Conservation (phyloP, 768 basidiomycete genomes). For the Pleurotus salmoneostramineus region DNA sequence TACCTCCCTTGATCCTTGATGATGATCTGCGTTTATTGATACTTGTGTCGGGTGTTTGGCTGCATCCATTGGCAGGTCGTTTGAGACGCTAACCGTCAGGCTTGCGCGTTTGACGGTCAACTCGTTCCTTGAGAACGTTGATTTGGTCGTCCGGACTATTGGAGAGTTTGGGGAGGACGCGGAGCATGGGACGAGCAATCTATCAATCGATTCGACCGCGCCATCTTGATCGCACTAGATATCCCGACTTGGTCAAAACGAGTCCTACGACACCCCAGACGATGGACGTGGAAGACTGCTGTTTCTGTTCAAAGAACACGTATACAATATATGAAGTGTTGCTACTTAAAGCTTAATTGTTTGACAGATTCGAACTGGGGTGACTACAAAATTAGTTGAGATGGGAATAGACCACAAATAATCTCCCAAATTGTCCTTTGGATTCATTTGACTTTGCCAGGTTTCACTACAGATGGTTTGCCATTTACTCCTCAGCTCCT, state of each 20-base stretch:
- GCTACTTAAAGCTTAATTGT: too few species aligned
- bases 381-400: neutral
- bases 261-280: too few species aligned
- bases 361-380: too few species aligned
- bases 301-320: too few species aligned
- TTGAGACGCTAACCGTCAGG: constrained; percentile 76
- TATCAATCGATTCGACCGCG: constrained; percentile 8
- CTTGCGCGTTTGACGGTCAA: constrained; percentile 83
- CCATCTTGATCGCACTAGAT: neutral
- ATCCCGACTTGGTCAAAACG: too few species aligned
- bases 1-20: neutral
- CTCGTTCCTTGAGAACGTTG: constrained; percentile 85
- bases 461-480: constrained; percentile 6
- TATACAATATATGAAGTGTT: too few species aligned
- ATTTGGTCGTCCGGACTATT: constrained; percentile 80
- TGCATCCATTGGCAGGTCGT: constrained; percentile 41
- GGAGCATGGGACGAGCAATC: constrained; percentile 22
- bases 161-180: constrained; percentile 76
- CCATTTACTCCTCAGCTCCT: constrained; percentile 27
- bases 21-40: neutral
- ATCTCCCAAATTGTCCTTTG: neutral
- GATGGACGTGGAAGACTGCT: too few species aligned
- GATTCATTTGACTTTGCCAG: neutral
- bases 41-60: neutral
- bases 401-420: neutral